phyloP scores from a whole-genome alignment of 2,329 filamentous ascomycete species.

The Phymatotrichopsis omnivora region DNA sequence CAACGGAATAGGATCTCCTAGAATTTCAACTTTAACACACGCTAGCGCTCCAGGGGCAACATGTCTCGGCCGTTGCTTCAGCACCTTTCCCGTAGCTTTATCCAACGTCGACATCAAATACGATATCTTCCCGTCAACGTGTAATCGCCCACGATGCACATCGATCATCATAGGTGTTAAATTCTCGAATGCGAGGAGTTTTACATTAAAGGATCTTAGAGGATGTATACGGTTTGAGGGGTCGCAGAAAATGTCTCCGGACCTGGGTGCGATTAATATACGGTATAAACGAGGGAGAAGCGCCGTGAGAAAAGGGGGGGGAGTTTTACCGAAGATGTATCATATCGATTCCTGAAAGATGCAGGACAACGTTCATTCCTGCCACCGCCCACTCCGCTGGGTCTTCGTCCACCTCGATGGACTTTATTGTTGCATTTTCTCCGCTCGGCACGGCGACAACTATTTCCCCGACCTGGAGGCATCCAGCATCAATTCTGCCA shows the following conservation, averaged over 20 bases:
- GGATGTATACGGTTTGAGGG: constrained; percentile 57
- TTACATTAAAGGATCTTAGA: constrained; percentile 64
- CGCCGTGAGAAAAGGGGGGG: not conserved
- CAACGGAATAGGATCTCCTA: constrained; percentile 57
- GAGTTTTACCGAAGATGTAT: constrained; percentile 51
- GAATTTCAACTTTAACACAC: constrained; percentile 63
- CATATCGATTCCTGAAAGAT: constrained; percentile 74
- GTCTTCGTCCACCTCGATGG: constrained; percentile 64
- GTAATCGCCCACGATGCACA: constrained; percentile 73
- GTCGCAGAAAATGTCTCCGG: constrained; percentile 79
- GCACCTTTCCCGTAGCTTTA: constrained; percentile 61
- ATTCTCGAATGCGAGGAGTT: constrained; percentile 81
- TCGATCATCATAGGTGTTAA: constrained; percentile 83
- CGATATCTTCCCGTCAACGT: constrained; percentile 64
- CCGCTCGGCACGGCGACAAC: constrained; percentile 70
- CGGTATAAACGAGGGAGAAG: not conserved
- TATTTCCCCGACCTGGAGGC: constrained; percentile 71
- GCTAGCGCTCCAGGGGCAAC: constrained; percentile 71
- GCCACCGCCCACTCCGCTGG: constrained; percentile 80
- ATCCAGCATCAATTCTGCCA: constrained; percentile 76
- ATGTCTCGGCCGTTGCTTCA: constrained; percentile 77
- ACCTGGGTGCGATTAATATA: constrained; percentile 36
- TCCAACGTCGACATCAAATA: constrained; percentile 65
- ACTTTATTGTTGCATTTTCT: constrained; percentile 71
- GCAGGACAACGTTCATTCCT: constrained; percentile 77